A percentile compares a stretch with the other conserved stretches of the same genome.
Evolutionary conservation across 495 filamentous ascomycete genomes (phyloP).

Genomic region (Xylaria bambusicola): DNA sequence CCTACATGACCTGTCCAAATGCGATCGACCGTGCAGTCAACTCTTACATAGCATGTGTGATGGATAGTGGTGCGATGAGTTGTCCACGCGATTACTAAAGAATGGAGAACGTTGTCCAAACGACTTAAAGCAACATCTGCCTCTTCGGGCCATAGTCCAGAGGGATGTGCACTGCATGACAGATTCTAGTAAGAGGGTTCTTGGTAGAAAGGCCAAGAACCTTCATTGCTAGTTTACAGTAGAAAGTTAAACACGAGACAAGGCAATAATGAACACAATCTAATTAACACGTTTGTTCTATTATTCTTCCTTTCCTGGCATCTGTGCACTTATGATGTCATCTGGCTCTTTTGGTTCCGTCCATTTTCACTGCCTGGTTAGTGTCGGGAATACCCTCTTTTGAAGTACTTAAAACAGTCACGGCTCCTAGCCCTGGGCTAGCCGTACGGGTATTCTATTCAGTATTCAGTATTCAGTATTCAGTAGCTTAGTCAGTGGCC

Average conservation of each 20-base stretch:
- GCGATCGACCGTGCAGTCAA: slow-evolving; percentile 1
- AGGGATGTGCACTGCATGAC: background rate
- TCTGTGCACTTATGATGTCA: background rate
- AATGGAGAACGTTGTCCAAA: background rate
- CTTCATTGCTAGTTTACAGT: too few species aligned
- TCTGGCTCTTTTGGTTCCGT: background rate
- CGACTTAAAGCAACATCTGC: background rate
- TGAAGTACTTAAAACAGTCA: too few species aligned
- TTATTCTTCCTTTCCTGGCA: background rate
- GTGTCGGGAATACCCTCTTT: too few species aligned
- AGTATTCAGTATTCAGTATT: too few species aligned
- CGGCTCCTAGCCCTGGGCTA: too few species aligned
- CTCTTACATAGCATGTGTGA: too few species aligned
- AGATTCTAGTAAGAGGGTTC: background rate
- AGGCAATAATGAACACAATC: too few species aligned
- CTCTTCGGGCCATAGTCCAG: too few species aligned
- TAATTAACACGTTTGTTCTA: background rate
- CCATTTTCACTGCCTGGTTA: too few species aligned
- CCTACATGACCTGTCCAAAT: background rate
- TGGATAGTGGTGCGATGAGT: background rate
- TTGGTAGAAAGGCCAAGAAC: slow-evolving; percentile 1
- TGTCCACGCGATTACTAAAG: slow-evolving; percentile 15
- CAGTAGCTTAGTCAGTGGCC: too few species aligned
- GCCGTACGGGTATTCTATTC: too few species aligned
- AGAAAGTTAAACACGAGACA: background rate